phyloP scores from a whole-genome alignment of 2,329 filamentous ascomycete genomes.

The Ceratocystis lukuohia region DNA sequence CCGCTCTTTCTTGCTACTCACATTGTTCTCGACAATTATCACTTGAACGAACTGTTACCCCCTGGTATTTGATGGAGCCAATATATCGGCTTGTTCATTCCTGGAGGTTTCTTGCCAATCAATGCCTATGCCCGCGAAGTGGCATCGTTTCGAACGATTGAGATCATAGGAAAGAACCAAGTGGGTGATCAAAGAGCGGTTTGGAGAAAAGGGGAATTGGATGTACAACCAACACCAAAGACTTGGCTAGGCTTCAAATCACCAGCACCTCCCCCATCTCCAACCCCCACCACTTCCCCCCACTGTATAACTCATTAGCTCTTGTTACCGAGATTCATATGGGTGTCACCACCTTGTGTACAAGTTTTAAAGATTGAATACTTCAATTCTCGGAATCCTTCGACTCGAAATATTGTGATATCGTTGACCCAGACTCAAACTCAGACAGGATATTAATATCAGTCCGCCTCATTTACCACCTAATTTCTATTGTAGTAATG shows the following conservation, averaged over 20 bases:
- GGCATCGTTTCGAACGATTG: not conserved
- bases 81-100: too few relatives aligned
- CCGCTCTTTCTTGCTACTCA: too few relatives aligned
- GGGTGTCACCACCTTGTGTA: constrained; percentile 7
- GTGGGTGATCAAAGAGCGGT: not conserved
- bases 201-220: not conserved
- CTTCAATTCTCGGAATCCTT: constrained; percentile 11
- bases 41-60: too few relatives aligned
- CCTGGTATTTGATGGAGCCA: too few relatives aligned
- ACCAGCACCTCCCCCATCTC: not conserved
- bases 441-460: not conserved
- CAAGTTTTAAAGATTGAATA: constrained; percentile 18
- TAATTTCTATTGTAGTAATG: not conserved
- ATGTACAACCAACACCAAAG: not conserved
- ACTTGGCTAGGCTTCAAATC: not conserved
- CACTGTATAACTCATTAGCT: not conserved
- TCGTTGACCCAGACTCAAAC: too few relatives aligned
- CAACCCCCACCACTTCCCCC: not conserved
- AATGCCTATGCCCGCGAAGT: too few relatives aligned
- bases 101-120: too few relatives aligned
- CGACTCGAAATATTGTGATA: too few relatives aligned
- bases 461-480: not conserved
- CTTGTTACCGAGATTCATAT: not conserved
- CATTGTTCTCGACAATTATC: too few relatives aligned
- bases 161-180: not conserved